Evolutionary conservation across 2,329 filamentous ascomycete genomes (phyloP), one percentile per base, ranked within the genome.

Genomic region (Aureobasidium sp.): DNA sequence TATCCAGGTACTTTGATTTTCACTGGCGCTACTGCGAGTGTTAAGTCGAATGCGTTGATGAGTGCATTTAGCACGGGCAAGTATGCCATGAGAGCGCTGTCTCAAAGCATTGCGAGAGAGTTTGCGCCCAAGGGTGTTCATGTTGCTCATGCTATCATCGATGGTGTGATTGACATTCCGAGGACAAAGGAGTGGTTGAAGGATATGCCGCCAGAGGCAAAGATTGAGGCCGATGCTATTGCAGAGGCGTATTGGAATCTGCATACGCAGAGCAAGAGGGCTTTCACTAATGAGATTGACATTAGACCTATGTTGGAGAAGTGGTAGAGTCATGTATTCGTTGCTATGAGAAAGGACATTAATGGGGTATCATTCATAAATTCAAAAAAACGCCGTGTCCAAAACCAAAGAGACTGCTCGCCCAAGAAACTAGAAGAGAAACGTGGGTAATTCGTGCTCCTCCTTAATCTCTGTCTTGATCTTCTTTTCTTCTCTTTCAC

Each of bases 81-180:
- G 72, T 95, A 91, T 71, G 90, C 89, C 4, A 77, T 88, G 67
- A 81, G 91, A 35, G 90, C 87, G 0, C 75, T 95, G 56, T 81
- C 82, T 0, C 90, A 93, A 73, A 88, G 84, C 37, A 78, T 96
- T 29, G 89, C 91, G 0, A 82, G 88, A 62, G 91, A 96, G 72
- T 96, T 94, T 73, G 89, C 88, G 0, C 90, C 91, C 0, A 80
- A 89, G 72, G 91, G 91, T 2, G 82, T 96, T 1, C 91, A 96
- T 72, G 87, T 96, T 1, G 84, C 87, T 0, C 90, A 95, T 75
- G 85, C 87, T 5, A 85, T 96, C 64, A 86, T 95, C 60, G 91
- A 96, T 70, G 91, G 90, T 0, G 82, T 90, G 1, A 96, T 96
- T 72, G 88, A 95, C 72, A 91, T 89, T 60, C 88, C 89, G 0